Conservation (phyloP, 139 green algal genomes). For the Volvox reticuliferus region DNA sequence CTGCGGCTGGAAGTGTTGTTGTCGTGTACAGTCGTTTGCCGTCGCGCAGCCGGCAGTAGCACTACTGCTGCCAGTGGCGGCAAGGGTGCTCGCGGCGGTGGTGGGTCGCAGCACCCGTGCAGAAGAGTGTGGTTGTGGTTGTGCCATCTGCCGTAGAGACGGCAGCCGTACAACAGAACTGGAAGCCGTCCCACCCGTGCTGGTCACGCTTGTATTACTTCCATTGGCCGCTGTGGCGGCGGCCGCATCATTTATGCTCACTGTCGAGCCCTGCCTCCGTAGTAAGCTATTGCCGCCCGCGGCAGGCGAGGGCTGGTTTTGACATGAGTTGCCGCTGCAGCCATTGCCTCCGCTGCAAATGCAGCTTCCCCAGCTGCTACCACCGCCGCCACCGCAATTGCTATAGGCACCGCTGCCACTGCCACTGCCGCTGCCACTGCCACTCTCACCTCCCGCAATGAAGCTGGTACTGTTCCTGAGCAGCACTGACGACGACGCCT, state of each 20-base stretch:
- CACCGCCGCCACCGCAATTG: neutral
- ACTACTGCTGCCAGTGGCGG: neutral
- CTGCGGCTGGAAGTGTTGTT: neutral
- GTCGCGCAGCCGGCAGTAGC: neutral
- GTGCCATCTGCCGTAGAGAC: neutral
- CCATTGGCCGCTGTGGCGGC: neutral
- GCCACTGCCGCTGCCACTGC: neutral
- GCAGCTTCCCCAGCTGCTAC: neutral
- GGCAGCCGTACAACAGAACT: neutral
- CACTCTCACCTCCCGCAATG: neutral
- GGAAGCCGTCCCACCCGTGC: neutral
- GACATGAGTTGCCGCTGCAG: neutral
- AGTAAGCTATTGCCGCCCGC: neutral
- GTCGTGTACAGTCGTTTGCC: neutral
- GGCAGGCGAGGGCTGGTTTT: neutral
- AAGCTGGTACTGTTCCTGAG: neutral
- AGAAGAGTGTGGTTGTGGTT: neutral
- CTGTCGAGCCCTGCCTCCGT: neutral
- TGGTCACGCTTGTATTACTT: neutral
- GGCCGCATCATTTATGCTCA: neutral
- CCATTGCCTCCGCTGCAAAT: neutral
- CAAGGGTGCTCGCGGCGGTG: neutral
- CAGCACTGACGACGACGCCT: neutral
- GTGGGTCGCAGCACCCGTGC: neutral
- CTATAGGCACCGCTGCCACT: neutral